Base-by-base conservation (phyloP, 2,329 filamentous ascomycete genomes). In the Stemphylium vesicarium region DNA sequence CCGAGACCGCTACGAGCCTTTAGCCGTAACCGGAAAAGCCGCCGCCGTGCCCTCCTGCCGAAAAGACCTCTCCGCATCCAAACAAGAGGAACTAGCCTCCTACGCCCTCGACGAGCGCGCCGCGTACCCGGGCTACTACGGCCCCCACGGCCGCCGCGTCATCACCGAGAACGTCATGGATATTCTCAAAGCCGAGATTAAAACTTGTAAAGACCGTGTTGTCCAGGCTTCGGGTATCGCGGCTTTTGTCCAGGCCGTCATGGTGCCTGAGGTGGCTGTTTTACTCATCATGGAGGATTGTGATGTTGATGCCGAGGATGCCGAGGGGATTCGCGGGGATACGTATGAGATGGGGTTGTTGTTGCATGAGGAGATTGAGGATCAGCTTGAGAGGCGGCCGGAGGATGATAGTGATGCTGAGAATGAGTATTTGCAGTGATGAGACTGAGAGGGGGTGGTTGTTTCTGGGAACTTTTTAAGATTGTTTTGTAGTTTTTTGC, bases 101-200 rank as follows among this genome's bases (percentile, higher is more conserved):
- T 56, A 60, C 12, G 50, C 63, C 6, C 56, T 69, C 22, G 64
- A 70, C 42, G 63, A 64, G 18, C 45, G 53, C 18, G 31, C 56
- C 8, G 56, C 59, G 0, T 67, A 62, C n/a, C 66, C 68, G 0
- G 92, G 92, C 0, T 96, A 96, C 75, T 96, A 96, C 75, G 92
- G 92, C 1, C 84, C 88, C 2, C 84, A 87, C 16, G 92, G 92
- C 1, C 81, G 89, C 46, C 84, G 85, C 43, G 77, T 84, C 46
- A 91, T 96, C 83, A 89, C 86, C 39, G 87, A 73, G 26, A 52
- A 50, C 15, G 64, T 77, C 3, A 70, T 70, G 47, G 29, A 56
- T 0, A 38, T 68, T 1, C 60, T 76, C 7, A 60, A 63, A 10
- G 59, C 62, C 4, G 60, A 67, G 5, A 70, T 77, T 15, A 57